Evolutionary conservation across 2,329 filamentous ascomycete species (phyloP).

Genomic region (Endoconidiophora polonica): DNA sequence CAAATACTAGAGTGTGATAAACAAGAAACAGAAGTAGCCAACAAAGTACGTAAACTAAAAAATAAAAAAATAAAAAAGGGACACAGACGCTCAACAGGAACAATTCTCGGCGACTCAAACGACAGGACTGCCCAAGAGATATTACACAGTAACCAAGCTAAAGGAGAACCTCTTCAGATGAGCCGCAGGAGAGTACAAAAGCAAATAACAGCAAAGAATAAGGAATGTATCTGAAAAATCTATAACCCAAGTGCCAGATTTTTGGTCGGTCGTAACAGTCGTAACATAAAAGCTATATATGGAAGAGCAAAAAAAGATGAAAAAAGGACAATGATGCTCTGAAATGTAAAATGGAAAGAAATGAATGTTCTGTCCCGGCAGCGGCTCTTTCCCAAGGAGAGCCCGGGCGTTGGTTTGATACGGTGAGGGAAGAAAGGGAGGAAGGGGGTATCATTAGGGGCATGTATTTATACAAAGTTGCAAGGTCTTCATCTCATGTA

Average conservation of each 20-base stretch:
- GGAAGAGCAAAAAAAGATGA: background rate
- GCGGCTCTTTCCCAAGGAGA: slow-evolving; percentile 2
- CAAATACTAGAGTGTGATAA: background rate
- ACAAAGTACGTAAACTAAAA: background rate
- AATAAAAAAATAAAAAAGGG: background rate
- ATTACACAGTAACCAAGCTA: background rate
- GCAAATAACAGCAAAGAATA: slow-evolving; percentile 1
- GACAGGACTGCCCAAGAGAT: background rate
- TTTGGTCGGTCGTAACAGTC: slow-evolving; percentile 13
- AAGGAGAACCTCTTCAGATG: background rate
- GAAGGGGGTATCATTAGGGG: slow-evolving; percentile 9
- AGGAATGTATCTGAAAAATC: slow-evolving; percentile 13
- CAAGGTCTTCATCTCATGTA: too few species aligned
- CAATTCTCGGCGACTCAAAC: background rate
- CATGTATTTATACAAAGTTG: too few species aligned
- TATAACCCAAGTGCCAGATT: slow-evolving; percentile 12
- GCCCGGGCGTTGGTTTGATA: slow-evolving; percentile 7
- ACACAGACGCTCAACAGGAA: slow-evolving; percentile 3
- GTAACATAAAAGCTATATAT: slow-evolving; percentile 10
- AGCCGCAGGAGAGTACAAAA: background rate
- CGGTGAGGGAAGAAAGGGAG: background rate
- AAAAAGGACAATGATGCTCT: slow-evolving; percentile 4
- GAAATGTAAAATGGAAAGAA: slow-evolving; percentile 4
- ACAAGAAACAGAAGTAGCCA: background rate
- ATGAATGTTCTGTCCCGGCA: slow-evolving; percentile 11